Conservation (phyloP, 2,329 filamentous ascomycete genomes). For the Metarhizium robertsii region DNA sequence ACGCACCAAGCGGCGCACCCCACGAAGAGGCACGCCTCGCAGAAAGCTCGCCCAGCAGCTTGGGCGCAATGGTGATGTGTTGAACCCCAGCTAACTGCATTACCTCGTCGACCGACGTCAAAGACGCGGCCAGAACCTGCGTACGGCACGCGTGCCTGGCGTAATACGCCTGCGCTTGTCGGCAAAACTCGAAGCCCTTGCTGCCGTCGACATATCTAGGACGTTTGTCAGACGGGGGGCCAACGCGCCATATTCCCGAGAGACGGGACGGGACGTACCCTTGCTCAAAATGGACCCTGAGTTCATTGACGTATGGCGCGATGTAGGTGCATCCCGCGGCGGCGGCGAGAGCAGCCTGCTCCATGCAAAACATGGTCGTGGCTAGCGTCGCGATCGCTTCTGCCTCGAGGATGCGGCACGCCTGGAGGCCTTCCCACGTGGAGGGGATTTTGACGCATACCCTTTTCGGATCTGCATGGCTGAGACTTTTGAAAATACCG, state of each 20-base stretch:
- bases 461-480: slow-evolving; percentile 34
- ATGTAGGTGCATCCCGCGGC: slow-evolving; percentile 52
- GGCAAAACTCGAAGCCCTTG: slow-evolving; percentile 41
- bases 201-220: slow-evolving; percentile 36
- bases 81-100: slow-evolving; percentile 47
- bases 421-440: slow-evolving; percentile 55
- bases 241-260: not conserved
- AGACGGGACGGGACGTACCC: slow-evolving; percentile 22
- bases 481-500: slow-evolving; percentile 34
- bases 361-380: slow-evolving; percentile 53
- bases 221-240: not conserved
- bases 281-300: slow-evolving; percentile 51
- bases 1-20: not conserved
- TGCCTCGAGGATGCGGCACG: slow-evolving; percentile 43
- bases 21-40: slow-evolving; percentile 20
- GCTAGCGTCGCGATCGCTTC: slow-evolving; percentile 49
- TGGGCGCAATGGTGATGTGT: slow-evolving; percentile 50
- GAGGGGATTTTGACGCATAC: slow-evolving; percentile 55
- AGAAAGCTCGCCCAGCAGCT: slow-evolving; percentile 37
- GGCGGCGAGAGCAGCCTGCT: slow-evolving; percentile 49
- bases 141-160: slow-evolving; percentile 30
- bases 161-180: slow-evolving; percentile 44
- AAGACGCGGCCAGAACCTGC: slow-evolving; percentile 44
- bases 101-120: slow-evolving; percentile 49
- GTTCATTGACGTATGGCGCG: slow-evolving; percentile 56